Conservation (phyloP, 192 early-diverging fungal genomes). For the Coemansia sp. region DNA sequence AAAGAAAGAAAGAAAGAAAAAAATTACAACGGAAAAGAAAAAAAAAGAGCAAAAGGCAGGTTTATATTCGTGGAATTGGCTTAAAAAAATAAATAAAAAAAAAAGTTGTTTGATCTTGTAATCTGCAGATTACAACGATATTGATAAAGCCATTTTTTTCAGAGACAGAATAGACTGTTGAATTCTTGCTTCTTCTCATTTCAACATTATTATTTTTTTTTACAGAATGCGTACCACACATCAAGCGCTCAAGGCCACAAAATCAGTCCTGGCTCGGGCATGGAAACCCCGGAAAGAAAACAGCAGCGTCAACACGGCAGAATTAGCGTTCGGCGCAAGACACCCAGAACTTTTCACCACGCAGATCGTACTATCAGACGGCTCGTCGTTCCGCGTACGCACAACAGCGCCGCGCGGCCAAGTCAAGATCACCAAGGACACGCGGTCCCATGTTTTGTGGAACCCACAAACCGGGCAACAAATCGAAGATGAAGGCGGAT, state of each 20-base stretch:
- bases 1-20: neutral
- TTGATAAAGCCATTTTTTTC: neutral
- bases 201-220: neutral
- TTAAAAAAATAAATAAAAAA: constrained; percentile 6
- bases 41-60: neutral
- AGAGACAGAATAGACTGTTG: too few species aligned
- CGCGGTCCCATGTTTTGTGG: constrained; percentile 93
- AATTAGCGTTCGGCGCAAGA: constrained; percentile 9
- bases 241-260: constrained; percentile 18
- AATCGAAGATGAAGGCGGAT: constrained; percentile 76
- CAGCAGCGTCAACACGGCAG: neutral
- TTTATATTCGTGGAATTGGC: too few species aligned
- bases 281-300: constrained; percentile 45
- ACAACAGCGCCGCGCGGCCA: constrained; percentile 85
- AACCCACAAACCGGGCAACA: constrained; percentile 67
- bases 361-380: constrained; percentile 86
- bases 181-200: neutral
- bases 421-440: constrained; percentile 87
- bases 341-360: constrained; percentile 78
- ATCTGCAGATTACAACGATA: neutral
- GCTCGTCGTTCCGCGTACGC: constrained; percentile 78
- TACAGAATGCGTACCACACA: constrained; percentile 32
- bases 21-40: constrained; percentile 11
- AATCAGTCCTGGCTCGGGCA: constrained; percentile 32
- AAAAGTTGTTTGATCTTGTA: constrained; percentile 8